Evolutionary conservation across 116 monocot species (phyloP), one percentile per base, ranked within the genome.

Genomic region (Thalassia testudinum): DNA sequence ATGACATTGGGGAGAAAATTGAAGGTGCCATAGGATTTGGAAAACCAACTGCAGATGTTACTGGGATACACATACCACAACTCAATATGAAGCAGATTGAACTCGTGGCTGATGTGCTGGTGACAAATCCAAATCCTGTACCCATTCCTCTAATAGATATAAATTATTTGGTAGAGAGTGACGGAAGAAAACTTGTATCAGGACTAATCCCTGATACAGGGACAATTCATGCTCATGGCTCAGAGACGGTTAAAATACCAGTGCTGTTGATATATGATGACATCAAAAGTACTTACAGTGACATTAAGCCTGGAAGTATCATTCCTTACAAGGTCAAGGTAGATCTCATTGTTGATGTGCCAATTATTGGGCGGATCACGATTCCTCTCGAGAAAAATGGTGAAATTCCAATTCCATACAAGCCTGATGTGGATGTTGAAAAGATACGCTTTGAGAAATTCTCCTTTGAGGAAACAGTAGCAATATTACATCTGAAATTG

Each of bases 131-230:
- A 13, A 99, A 99, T 51, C 99, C 99, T 8, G 50, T 99, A 21
- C 91, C 99, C 0, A 90, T 99, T 50, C 99, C 99, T 56, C 72
- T 90, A 8, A 73, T 86, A 10, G 99, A 90, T 56, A 86, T 99
- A 1, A 70, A 78, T 56, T 99, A 90, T 62, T 64, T 83, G 42
- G 74, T 99, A 17, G 99, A 99, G 58, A 86, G 86, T 62, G 83
- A 90, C 52, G 90, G 80, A n/a, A 70, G 99, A 65, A 99, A 99
- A 57, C 86, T 99, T 44, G 67, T 99, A 17, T 83, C 90, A 29
- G 99, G 99, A 42, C 40, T 86, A 59, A 99, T 99, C 56, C 99
- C 99, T 49, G 99, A 99, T 72, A 80, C 99, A 1, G 99, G 99
- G 30, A 99, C 99, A 1, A 80, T 99, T 45, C 86, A 90, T 56